These are phyloP conservation scores for Sporothrix brasiliensis DNA, from an alignment of 2,329 filamentous ascomycete species.

Conservation along the genomic window DNA sequence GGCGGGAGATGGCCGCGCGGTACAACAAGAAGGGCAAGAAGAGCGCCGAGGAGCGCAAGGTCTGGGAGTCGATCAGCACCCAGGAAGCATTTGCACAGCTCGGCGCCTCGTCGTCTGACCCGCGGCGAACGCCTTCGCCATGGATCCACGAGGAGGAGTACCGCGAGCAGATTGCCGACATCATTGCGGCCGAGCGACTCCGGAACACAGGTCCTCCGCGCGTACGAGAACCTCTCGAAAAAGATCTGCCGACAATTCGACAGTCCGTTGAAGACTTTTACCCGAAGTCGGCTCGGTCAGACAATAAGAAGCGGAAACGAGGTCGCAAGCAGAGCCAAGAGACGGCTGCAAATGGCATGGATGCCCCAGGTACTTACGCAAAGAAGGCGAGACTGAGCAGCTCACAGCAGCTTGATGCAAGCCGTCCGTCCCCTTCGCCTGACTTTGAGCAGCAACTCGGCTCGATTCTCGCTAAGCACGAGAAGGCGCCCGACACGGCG, in stretches of 20 bases:
- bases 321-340: conserved; percentile 1
- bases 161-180: conserved; percentile 62
- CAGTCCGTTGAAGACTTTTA: conserved; percentile 89
- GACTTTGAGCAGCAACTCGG: conserved; percentile 32
- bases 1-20: conserved; percentile 50
- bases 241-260: conserved; percentile 71
- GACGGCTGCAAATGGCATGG: neutral
- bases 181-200: conserved; percentile 54
- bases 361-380: neutral
- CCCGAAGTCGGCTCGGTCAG: conserved; percentile 47
- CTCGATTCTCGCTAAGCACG: conserved; percentile 17
- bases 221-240: conserved; percentile 56
- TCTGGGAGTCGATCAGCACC: conserved; percentile 63
- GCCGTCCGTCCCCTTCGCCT: neutral
- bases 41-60: conserved; percentile 73
- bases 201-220: conserved; percentile 67
- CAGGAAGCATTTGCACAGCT: conserved; percentile 81
- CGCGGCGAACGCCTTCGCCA: conserved; percentile 68
- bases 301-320: conserved; percentile 28
- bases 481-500: neutral
- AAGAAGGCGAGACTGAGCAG: conserved; percentile 1
- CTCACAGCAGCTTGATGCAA: neutral
- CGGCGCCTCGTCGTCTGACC: conserved; percentile 85
- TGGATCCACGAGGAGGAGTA: conserved; percentile 96
- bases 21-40: conserved; percentile 72